Conservation (phyloP, 2,329 filamentous ascomycete genomes). For the Penicillium sp. region DNA sequence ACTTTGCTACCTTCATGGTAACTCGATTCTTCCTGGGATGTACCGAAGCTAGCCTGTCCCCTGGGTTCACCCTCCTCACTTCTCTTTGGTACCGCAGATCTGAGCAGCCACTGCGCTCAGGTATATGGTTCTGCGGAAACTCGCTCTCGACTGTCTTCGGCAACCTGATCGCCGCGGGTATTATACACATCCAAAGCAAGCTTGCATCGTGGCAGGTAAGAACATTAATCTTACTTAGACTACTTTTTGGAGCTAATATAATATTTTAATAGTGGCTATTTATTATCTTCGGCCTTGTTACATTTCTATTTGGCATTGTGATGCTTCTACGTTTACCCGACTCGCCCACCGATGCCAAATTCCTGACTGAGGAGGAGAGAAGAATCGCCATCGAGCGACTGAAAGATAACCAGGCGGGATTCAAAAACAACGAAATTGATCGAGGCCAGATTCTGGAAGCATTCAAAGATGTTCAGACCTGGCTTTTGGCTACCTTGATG, state of each 20-base stretch:
- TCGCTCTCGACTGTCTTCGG: conserved; percentile 29
- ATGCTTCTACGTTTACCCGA: conserved; percentile 28
- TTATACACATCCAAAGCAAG: conserved; percentile 23
- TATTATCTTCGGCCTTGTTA: conserved; percentile 29
- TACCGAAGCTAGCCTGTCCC: conserved; percentile 40
- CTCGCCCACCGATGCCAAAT: conserved; percentile 20
- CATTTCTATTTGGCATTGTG: conserved; percentile 24
- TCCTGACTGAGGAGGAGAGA: conserved; percentile 24
- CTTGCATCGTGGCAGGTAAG: conserved; percentile 27
- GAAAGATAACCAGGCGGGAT: conserved; percentile 25
- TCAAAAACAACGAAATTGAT: conserved; percentile 45
- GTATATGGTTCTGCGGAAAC: conserved; percentile 34
- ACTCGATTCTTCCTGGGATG: conserved; percentile 46
- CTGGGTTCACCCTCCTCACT: conserved; percentile 38
- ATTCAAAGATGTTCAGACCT: conserved; percentile 13
- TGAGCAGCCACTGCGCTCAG: conserved; percentile 33
- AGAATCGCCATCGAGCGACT: conserved; percentile 24
- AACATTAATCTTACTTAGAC: neutral
- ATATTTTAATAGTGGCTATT: conserved; percentile 20
- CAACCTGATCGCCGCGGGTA: conserved; percentile 26
- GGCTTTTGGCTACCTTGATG: conserved; percentile 25
- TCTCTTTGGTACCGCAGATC: conserved; percentile 31
- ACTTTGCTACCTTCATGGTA: conserved; percentile 41
- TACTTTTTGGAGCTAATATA: neutral
- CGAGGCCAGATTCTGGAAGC: conserved; percentile 41